These are phyloP conservation scores for Coemansia guatemalensis DNA, from an alignment of 192 early-diverging fungal genomes.

Conservation along the genomic window DNA sequence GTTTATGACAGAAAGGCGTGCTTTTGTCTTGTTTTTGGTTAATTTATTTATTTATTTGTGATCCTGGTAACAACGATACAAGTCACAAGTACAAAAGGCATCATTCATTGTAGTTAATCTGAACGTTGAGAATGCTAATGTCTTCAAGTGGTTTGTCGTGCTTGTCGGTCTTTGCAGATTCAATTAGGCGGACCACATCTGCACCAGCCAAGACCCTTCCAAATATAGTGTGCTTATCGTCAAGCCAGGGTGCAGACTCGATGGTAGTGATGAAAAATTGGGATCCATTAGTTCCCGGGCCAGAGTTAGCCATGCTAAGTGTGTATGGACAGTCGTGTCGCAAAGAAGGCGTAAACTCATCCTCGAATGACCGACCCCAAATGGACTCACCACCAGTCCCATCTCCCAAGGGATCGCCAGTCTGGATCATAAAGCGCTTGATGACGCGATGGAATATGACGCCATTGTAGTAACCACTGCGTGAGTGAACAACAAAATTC, in stretches of 20 bases:
- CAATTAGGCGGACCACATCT: constrained; percentile 90
- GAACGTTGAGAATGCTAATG: constrained; percentile 26
- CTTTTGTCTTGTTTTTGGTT: not conserved
- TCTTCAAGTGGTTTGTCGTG: constrained; percentile 85
- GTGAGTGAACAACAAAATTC: constrained; percentile 87
- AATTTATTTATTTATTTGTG: not conserved
- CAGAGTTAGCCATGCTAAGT: constrained; percentile 94
- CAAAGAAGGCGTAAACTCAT: constrained; percentile 81
- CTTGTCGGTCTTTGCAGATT: constrained; percentile 78
- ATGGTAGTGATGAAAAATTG: constrained; percentile 97
- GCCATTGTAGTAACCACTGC: constrained; percentile 87
- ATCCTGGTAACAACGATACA: not conserved
- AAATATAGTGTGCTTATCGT: constrained; percentile 97
- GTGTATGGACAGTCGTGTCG: constrained; percentile 90
- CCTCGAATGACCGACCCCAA: constrained; percentile 92
- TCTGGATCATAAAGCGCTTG: constrained; percentile 97
- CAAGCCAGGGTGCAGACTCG: constrained; percentile 85
- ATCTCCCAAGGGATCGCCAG: constrained; percentile 85
- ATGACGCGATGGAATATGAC: constrained; percentile 97
- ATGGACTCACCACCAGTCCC: constrained; percentile 94
- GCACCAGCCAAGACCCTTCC: constrained; percentile 86
- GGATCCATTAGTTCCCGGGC: constrained; percentile 84
- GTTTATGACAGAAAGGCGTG: not conserved
- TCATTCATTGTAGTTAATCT: constrained; percentile 5
- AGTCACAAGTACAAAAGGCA: not conserved